phyloP scores from a whole-genome alignment of 2,329 filamentous ascomycete species.

The Aspergillus sp. region DNA sequence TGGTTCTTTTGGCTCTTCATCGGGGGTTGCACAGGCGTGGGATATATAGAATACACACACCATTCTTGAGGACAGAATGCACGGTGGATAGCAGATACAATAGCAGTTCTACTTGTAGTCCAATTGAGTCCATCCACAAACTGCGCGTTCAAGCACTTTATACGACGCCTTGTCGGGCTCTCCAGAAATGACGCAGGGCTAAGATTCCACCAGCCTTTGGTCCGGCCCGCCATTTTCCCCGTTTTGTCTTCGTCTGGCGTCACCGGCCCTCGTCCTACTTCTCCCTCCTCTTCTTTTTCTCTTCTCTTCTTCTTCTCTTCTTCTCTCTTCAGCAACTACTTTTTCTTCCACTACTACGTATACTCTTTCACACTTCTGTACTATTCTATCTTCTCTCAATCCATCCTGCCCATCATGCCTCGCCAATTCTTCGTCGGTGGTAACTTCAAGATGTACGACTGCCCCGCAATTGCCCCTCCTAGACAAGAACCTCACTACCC shows the following conservation, averaged over 20 bases:
- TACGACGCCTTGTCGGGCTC: too few species aligned
- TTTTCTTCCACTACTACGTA: too few species aligned
- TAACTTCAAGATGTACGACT: conserved; percentile 95
- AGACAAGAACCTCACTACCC: conserved; percentile 15
- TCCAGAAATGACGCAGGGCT: not conserved
- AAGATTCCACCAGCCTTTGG: not conserved
- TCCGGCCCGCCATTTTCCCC: conserved; percentile 1
- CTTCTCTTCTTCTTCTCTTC: conserved; percentile 2
- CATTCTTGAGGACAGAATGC: too few species aligned
- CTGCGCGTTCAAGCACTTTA: too few species aligned
- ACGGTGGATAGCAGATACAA: too few species aligned
- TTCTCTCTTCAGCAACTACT: not conserved
- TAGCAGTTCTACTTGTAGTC: too few species aligned
- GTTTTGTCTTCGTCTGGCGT: conserved; percentile 3
- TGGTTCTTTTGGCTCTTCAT: too few species aligned
- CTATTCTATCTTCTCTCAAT: conserved; percentile 1
- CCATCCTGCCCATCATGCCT: conserved; percentile 59
- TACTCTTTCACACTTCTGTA: conserved; percentile 1
- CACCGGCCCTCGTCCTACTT: conserved; percentile 10
- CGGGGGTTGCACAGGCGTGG: too few species aligned
- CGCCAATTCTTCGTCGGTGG: conserved; percentile 96
- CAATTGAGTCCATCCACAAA: too few species aligned
- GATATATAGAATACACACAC: too few species aligned
- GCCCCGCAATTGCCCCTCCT: conserved; percentile 17
- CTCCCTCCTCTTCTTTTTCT: conserved; percentile 3